Percentiles rank a stretch among this genome's conserved stretches.
phyloP scores from a whole-genome alignment of 768 basidiomycete species.

The Tricholomella constricta region DNA sequence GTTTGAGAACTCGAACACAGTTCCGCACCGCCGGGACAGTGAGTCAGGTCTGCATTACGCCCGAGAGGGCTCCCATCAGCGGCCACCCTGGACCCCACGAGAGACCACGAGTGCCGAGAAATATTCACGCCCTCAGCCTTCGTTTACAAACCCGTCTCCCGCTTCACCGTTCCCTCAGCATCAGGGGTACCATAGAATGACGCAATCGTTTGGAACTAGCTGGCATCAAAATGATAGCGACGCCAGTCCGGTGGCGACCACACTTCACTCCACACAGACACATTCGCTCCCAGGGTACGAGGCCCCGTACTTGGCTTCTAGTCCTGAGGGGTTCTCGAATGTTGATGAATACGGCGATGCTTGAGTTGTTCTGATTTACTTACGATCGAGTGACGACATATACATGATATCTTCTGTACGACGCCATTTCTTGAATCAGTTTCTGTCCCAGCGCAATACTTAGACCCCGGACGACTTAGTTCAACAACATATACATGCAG shows the following conservation, averaged over 20 bases:
- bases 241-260: slow-evolving; percentile 34
- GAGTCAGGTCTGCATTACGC: slow-evolving; percentile 27
- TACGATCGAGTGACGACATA: not conserved
- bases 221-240: slow-evolving; percentile 39
- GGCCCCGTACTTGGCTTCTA: slow-evolving; percentile 36
- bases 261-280: slow-evolving; percentile 30
- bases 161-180: slow-evolving; percentile 35
- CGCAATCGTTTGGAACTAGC: slow-evolving; percentile 40
- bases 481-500: not conserved
- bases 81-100: slow-evolving; percentile 40
- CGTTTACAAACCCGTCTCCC: slow-evolving; percentile 38
- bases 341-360: slow-evolving; percentile 46
- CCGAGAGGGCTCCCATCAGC: slow-evolving; percentile 35
- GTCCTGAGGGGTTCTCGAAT: slow-evolving; percentile 44
- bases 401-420: not conserved
- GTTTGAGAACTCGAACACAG: slow-evolving; percentile 31
- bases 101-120: slow-evolving; percentile 34
- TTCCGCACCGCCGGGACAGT: slow-evolving; percentile 33
- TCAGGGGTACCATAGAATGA: slow-evolving; percentile 38
- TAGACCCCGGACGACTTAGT: not conserved
- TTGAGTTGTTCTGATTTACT: slow-evolving; percentile 20
- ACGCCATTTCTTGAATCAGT: no score
- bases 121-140: slow-evolving; percentile 33
- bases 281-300: slow-evolving; percentile 16
- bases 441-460: not conserved